phyloP scores from a whole-genome alignment of 176 grass and related monocot genomes.

The Calamus simplicifolius region DNA sequence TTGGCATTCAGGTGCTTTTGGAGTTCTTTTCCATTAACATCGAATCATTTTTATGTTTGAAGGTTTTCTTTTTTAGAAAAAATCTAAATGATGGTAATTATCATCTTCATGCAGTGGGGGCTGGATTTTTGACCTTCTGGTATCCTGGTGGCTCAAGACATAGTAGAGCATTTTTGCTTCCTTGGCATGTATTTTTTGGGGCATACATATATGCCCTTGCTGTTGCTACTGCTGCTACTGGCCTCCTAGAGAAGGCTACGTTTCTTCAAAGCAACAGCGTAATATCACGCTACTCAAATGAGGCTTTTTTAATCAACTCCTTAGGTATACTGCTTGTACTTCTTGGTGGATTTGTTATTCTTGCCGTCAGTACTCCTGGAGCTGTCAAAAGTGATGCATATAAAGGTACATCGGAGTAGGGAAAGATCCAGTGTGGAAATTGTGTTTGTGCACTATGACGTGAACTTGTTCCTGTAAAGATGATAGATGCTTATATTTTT shows the following conservation, averaged over 20 bases:
- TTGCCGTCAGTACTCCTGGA: constrained; percentile 46
- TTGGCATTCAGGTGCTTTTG: constrained; percentile 64
- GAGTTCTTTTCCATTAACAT: background rate
- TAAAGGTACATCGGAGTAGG: constrained; percentile 56
- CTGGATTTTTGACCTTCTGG: constrained; percentile 88
- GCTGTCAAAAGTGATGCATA: constrained; percentile 42
- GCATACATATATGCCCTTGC: constrained; percentile 73
- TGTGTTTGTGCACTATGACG: too few relatives aligned
- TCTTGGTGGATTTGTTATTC: constrained; percentile 55
- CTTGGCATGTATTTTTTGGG: constrained; percentile 87
- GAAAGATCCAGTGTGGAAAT: background rate
- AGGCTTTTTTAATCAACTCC: constrained; percentile 74
- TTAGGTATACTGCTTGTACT: constrained; percentile 61
- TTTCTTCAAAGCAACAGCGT: constrained; percentile 74
- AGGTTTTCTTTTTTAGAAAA: too few relatives aligned
- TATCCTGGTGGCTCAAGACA: constrained; percentile 89
- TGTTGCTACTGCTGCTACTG: constrained; percentile 54
- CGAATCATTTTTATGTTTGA: too few relatives aligned
- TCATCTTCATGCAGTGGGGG: constrained; percentile 51
- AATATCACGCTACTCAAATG: constrained; percentile 60
- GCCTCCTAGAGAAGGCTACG: constrained; percentile 86
- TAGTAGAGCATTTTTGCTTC: constrained; percentile 49
- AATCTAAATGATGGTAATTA: background rate
- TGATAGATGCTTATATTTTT: too few relatives aligned
- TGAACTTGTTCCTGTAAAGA: too few relatives aligned